These are phyloP conservation scores for Corrigiola litoralis DNA, from an alignment of 179 eudicot species.

Conservation along the genomic window DNA sequence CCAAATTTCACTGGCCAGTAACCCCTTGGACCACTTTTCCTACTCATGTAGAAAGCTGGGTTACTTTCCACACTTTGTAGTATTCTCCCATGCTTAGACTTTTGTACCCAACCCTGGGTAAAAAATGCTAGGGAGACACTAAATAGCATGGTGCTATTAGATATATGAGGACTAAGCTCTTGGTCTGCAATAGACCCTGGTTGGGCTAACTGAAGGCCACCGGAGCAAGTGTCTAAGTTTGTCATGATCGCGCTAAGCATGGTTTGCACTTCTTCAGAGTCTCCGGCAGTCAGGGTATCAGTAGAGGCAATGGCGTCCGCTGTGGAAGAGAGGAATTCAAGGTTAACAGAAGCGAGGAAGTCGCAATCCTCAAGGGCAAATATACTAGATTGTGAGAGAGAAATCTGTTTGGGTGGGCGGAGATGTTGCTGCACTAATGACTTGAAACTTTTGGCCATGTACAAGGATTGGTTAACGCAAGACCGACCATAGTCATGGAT, in stretches of 20 bases:
- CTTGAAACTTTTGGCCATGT: constrained; percentile 8
- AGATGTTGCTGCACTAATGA: constrained; percentile 20
- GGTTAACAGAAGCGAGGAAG: constrained; percentile 18
- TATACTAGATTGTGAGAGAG: not conserved
- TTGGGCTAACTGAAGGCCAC: constrained; percentile 21
- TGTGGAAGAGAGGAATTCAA: constrained; percentile 22
- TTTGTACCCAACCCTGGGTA: constrained; percentile 27
- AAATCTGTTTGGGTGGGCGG: not conserved
- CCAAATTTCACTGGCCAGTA: not conserved
- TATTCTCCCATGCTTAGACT: not conserved
- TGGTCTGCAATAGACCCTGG: constrained; percentile 1
- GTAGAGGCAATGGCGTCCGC: not conserved
- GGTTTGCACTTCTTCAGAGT: constrained; percentile 17
- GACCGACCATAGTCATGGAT: constrained; percentile 23
- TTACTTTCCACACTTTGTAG: not conserved
- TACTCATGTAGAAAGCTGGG: not conserved
- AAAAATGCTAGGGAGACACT: constrained; percentile 39
- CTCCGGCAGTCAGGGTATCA: not conserved
- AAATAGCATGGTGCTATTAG: constrained; percentile 18
- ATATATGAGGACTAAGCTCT: constrained; percentile 8
- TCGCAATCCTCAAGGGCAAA: constrained; percentile 33
- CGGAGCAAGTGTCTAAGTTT: constrained; percentile 38
- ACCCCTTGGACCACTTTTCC: not conserved
- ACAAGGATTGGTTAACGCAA: constrained; percentile 15
- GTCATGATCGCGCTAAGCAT: constrained; percentile 42